Evolutionary conservation across 495 filamentous ascomycete species (phyloP).

Genomic region (Penicillium pancosmium): DNA sequence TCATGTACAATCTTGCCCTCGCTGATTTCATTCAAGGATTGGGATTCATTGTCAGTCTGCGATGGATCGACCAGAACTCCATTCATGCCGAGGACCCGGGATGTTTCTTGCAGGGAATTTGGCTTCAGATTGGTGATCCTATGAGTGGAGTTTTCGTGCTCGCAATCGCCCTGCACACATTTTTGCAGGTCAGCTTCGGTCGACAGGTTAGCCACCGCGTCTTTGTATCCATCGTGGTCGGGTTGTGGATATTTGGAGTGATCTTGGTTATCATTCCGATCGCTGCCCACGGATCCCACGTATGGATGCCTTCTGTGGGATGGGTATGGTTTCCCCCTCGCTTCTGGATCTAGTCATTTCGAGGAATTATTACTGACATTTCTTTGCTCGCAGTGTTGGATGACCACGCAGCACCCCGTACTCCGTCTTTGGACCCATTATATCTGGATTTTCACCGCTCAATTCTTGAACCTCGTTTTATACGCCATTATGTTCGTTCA

Average conservation of each 20-base stretch:
- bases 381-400: slow-evolving; percentile 58
- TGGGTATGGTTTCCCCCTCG: slow-evolving; percentile 53
- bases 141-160: slow-evolving; percentile 65
- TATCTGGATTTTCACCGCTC: slow-evolving; percentile 68
- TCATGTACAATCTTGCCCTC: slow-evolving; percentile 71
- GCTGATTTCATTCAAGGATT: slow-evolving; percentile 67
- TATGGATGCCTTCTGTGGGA: slow-evolving; percentile 57
- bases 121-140: slow-evolving; percentile 65
- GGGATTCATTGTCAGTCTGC: slow-evolving; percentile 62
- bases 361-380: slow-evolving; percentile 7
- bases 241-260: slow-evolving; percentile 58
- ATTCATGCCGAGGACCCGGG: slow-evolving; percentile 53
- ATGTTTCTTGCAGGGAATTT: slow-evolving; percentile 68
- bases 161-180: slow-evolving; percentile 65
- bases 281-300: slow-evolving; percentile 50
- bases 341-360: neutral
- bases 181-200: slow-evolving; percentile 56
- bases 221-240: slow-evolving; percentile 48
- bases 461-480: slow-evolving; percentile 60
- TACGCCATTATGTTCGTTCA: slow-evolving; percentile 63
- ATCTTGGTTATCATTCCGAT: slow-evolving; percentile 56
- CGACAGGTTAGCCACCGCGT: slow-evolving; percentile 51
- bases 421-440: slow-evolving; percentile 70
- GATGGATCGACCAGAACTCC: slow-evolving; percentile 53
- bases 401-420: slow-evolving; percentile 55